Base-by-base conservation (phyloP, 176 grass and related monocot genomes). In the Saccharum spontaneum region DNA sequence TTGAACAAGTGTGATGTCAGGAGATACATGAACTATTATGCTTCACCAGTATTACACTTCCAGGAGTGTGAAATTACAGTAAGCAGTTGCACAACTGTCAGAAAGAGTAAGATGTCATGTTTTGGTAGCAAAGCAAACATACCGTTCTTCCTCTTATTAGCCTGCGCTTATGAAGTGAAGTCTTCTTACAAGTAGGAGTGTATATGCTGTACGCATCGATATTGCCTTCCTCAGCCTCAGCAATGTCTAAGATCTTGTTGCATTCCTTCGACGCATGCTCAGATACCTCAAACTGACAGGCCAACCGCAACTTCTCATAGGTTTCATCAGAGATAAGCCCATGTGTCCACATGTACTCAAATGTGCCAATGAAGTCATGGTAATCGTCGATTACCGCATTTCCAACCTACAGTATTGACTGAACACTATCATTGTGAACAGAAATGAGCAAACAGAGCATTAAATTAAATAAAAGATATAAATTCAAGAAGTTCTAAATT, bases 181-280 rank as follows among this genome's bases (percentile, higher is more conserved):
- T 59, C 85, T 93, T 90, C 65, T 88, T 85, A 43, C 91, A 93
- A 18, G 88, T 85, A 67, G 88, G 81, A 2, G 88, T 82, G 37
- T 93, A 98, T 63, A 98, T 95, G 90, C 93, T 98, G 86, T 98
- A 98, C 8, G 89, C 39, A 66, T 98, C 96, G 17, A 98, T 95
- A 13, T 78, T 79, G 39, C 96, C 96, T 82, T 89, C 34, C 84
- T 95, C 96, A 4, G 46, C 34, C 11, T 43, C 26, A 22, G 96
- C 93, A 9, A 67, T 45, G 11, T 86, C 66, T 59, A 83, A 67
- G 1, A 88, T 43, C 63, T 90, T 11, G 16, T 57, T 16, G 33
- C 93, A 98, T 15, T 77, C 83, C 9, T 90, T 66, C 2, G 91
- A 90, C 38, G 91, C 81, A 71, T 98, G 96, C 26, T 80, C 71